Evolutionary conservation across 177 flowering plant genomes (phyloP).

Genomic region (Telopea speciosissima): DNA sequence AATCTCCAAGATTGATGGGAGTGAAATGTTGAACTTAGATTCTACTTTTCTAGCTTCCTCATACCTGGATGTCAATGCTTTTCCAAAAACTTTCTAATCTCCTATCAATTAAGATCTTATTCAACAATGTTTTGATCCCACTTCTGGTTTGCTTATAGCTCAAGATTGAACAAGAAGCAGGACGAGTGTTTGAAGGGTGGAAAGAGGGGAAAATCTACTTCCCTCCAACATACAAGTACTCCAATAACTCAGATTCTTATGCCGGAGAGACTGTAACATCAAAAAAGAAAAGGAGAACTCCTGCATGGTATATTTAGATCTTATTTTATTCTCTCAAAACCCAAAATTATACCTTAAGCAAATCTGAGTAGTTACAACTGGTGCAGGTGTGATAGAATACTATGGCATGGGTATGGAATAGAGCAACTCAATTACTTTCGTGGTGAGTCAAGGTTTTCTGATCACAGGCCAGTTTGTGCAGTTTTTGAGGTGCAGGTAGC

Average conservation of each 20-base stretch:
- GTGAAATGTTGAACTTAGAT: not conserved
- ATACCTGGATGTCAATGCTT: not conserved
- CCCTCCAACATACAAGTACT: constrained; percentile 92
- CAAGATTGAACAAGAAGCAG: constrained; percentile 66
- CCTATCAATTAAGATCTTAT: not conserved
- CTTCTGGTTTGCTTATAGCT: constrained; percentile 32
- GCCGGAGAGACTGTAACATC: constrained; percentile 84
- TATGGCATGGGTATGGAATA: constrained; percentile 71
- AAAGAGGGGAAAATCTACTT: constrained; percentile 68
- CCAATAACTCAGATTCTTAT: constrained; percentile 80
- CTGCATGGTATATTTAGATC: constrained; percentile 58
- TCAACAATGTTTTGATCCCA: not conserved
- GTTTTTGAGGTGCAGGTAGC: constrained; percentile 36
- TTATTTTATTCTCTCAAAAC: not conserved
- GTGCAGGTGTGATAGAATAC: constrained; percentile 75
- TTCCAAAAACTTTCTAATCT: not conserved
- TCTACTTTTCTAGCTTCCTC: not conserved
- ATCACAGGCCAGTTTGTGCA: constrained; percentile 74
- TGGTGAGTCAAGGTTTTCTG: constrained; percentile 57
- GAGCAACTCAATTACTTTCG: constrained; percentile 51
- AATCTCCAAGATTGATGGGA: not conserved
- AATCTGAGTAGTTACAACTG: not conserved
- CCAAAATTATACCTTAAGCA: not conserved
- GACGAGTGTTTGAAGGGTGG: constrained; percentile 76
- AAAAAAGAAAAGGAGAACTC: constrained; percentile 86